These are phyloP conservation scores for Lachnellula subtilissima DNA, from an alignment of 2,329 filamentous ascomycete species.

Conservation along the genomic window DNA sequence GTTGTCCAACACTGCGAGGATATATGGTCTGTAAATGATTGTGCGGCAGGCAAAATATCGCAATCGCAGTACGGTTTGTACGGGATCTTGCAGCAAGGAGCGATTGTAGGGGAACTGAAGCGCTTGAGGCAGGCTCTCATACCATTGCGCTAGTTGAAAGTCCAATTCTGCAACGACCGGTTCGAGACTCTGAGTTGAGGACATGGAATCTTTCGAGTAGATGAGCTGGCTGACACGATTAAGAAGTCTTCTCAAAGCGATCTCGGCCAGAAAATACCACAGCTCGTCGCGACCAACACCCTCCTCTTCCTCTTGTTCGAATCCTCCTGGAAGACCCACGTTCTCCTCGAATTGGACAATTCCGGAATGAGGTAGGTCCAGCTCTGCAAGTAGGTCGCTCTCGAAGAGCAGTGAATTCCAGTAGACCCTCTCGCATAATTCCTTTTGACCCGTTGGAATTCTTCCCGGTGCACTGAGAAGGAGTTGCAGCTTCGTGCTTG, in stretches of 20 bases:
- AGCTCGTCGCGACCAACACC: slow-evolving; percentile 68
- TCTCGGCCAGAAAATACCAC: slow-evolving; percentile 84
- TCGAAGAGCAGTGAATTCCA: slow-evolving; percentile 82
- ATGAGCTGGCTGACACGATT: slow-evolving; percentile 77
- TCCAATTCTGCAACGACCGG: slow-evolving; percentile 77
- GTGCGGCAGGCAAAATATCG: slow-evolving; percentile 82
- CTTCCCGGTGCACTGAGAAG: slow-evolving; percentile 69
- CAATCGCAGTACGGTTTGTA: slow-evolving; percentile 73
- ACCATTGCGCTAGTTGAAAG: slow-evolving; percentile 80
- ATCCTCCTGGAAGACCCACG: slow-evolving; percentile 72
- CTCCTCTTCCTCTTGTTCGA: slow-evolving; percentile 63
- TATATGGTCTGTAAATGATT: slow-evolving; percentile 81
- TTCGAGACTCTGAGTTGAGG: slow-evolving; percentile 67
- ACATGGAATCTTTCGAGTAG: slow-evolving; percentile 68
- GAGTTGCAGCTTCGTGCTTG: slow-evolving; percentile 76
- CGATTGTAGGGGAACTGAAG: slow-evolving; percentile 74
- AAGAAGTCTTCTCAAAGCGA: slow-evolving; percentile 69
- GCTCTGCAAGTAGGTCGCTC: slow-evolving; percentile 71
- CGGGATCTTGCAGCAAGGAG: slow-evolving; percentile 62
- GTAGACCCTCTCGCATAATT: slow-evolving; percentile 72
- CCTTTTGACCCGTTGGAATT: slow-evolving; percentile 64
- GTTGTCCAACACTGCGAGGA: slow-evolving; percentile 73
- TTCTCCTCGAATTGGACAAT: slow-evolving; percentile 79
- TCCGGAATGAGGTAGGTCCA: slow-evolving; percentile 77
- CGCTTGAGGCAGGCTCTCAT: slow-evolving; percentile 68